Base-by-base conservation (phyloP, 2,329 filamentous ascomycete species). In the Drechslera avenae region DNA sequence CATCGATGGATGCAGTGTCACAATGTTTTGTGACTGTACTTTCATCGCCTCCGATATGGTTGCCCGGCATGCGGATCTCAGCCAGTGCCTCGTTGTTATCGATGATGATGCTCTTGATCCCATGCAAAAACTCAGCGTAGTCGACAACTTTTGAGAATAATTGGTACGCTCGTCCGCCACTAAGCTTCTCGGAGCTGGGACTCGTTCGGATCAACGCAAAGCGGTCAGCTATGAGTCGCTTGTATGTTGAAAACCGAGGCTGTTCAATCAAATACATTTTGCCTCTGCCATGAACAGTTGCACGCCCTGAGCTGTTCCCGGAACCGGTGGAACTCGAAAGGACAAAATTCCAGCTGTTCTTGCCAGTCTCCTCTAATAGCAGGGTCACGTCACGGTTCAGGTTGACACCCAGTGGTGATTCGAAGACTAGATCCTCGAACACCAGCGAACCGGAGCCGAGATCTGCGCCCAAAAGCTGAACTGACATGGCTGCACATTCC, bases 401-500 rank as follows among this genome's bases (percentile, higher is more conserved):
- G 26, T 50, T 41, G 32, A 50, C 46, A 30, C 53, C 53, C 13
- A 56, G 39, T 10, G 53, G 53, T n/a, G 43, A 39, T 41, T 52
- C 46, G 23, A 56, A 56, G 10, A 39, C 28, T 16, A 56, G 19
- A 16, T 56, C 43, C 19, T 56, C 50, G 28, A 56, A 56, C 13
- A 18, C 34, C 35, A 54, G 17, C 16, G 43, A 50, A n/a, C 30
- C 37, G 10, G 40, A 28, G 21, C 26, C 35, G 26, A 46, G 26
- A 28, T 50, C 19, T 18, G 26, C 21, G n/a, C 45, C 50, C 2
- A 54, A 32, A 39, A 35, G 40, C 30, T 42, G 33, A 12, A 34
- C 31, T 28, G 56, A 49, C 60, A 58, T 62, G 18, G 45, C 48
- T 19, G 40, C 53, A 14, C 50, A 62, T 39, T 63, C 60, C 56